Percentiles rank a stretch among this genome's conserved stretches.
Evolutionary conservation across 164 flowering plant genomes (phyloP).

Genomic region (Nelumbo lutea): DNA sequence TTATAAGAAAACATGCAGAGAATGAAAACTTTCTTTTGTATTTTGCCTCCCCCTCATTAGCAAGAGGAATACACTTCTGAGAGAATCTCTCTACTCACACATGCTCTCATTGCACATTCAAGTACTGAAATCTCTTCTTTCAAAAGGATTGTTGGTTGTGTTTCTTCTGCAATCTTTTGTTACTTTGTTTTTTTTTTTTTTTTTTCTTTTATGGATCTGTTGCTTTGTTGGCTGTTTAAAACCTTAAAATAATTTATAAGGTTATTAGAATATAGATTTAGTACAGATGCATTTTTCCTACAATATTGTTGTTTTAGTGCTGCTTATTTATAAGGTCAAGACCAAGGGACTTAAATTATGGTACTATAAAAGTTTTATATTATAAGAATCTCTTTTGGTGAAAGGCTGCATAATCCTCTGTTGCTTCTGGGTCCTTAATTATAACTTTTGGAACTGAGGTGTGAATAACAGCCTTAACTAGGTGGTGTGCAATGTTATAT

Average conservation of each 20-base stretch:
- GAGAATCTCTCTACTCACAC: slow-evolving; percentile 16
- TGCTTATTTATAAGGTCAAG: neutral
- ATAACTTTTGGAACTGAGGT: neutral
- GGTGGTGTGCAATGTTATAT: neutral
- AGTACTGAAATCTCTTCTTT: slow-evolving; percentile 21
- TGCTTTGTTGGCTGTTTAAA: no score
- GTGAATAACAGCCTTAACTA: slow-evolving; percentile 1
- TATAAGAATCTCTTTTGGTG: neutral
- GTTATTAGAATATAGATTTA: neutral
- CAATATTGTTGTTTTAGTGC: neutral
- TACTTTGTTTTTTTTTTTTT: slow-evolving; percentile 1
- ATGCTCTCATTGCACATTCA: slow-evolving; percentile 21
- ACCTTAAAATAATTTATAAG: neutral
- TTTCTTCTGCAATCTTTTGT: slow-evolving; percentile 11
- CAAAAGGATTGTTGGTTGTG: slow-evolving; percentile 15
- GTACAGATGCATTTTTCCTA: slow-evolving; percentile 4
- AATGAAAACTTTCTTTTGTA: slow-evolving; percentile 18
- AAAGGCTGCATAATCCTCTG: neutral
- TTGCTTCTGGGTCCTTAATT: neutral
- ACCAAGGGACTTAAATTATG: neutral
- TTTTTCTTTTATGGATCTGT: slow-evolving; percentile 3
- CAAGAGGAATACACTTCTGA: slow-evolving; percentile 15
- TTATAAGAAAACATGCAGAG: slow-evolving; percentile 9
- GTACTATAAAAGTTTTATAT: neutral
- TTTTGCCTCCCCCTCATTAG: slow-evolving; percentile 18